These are phyloP conservation scores for Metschnikowia orientalis DNA, from an alignment of 805 yeast species.

Conservation along the genomic window DNA sequence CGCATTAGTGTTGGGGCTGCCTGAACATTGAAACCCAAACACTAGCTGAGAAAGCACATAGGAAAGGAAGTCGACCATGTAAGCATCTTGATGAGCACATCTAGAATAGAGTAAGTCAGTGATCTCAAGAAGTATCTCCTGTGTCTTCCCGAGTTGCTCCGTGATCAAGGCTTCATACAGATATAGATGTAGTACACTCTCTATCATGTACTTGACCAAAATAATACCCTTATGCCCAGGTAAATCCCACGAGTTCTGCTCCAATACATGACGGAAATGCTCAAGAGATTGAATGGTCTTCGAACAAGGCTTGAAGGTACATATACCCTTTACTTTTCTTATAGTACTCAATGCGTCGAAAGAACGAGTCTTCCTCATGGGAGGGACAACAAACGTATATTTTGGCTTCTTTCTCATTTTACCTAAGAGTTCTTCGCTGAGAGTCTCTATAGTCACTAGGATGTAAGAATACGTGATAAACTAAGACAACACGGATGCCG, in stretches of 20 bases:
- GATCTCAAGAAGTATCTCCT: conserved; percentile 5
- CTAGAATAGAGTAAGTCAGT: conserved; percentile 6
- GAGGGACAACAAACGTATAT: conserved; percentile 2
- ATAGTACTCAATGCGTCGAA: conserved; percentile 5
- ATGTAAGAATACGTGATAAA: no score
- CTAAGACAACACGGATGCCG: no score
- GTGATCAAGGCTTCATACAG: conserved; percentile 2
- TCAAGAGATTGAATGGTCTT: conserved; percentile 6
- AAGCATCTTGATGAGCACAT: not conserved
- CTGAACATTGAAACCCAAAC: conserved; percentile 10
- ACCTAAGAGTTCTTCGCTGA: conserved; percentile 4
- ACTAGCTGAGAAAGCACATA: conserved; percentile 14
- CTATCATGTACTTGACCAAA: conserved; percentile 7
- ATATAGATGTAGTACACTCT: conserved; percentile 5
- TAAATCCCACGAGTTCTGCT: no score
- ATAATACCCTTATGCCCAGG: no score
- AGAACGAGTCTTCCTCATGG: conserved; percentile 5
- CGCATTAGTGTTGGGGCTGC: conserved; percentile 3
- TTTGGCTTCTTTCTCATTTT: conserved; percentile 1
- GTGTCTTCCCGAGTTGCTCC: not conserved
- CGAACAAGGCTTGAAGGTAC: conserved; percentile 4
- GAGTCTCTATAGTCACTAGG: conserved; percentile 6
- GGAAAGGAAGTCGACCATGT: conserved; percentile 8
- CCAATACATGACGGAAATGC: conserved; percentile 1
- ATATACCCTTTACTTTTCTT: conserved; percentile 8